Evolutionary conservation across 129 eudicot species (phyloP).

Genomic region (Lactuca sativa): DNA sequence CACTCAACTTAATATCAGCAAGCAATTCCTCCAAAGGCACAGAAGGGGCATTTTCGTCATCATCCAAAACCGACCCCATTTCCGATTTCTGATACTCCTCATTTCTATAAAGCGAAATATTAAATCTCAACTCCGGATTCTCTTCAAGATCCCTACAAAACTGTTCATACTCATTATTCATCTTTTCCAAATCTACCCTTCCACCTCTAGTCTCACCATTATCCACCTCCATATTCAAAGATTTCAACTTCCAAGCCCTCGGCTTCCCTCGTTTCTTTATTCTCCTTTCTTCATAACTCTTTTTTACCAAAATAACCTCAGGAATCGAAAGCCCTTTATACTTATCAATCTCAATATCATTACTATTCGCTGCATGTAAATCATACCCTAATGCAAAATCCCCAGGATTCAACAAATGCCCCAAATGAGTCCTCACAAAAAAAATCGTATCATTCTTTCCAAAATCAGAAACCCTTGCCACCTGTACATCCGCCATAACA

Average conservation of each 20-base stretch:
- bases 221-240: not conserved
- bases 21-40: conserved; percentile 56
- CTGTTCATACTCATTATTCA: conserved; percentile 8
- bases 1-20: conserved; percentile 51
- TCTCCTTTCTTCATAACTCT: not conserved
- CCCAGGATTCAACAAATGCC: not conserved
- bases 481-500: not conserved
- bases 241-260: not conserved
- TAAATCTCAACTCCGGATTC: conserved; percentile 15
- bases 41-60: conserved; percentile 42
- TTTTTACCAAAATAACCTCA: not conserved
- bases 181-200: not conserved
- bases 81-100: conserved; percentile 56
- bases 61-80: conserved; percentile 51
- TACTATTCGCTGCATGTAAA: not conserved
- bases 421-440: not conserved
- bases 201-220: not conserved
- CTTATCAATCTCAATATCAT: not conserved
- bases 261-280: not conserved
- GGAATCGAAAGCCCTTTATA: not conserved
- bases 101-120: conserved; percentile 27
- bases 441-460: not conserved
- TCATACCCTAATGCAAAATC: not conserved
- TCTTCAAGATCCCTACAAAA: conserved; percentile 9
- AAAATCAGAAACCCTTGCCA: not conserved